Conservation (phyloP, 78 protist species). For the Planoprotostelium fungivorum region DNA sequence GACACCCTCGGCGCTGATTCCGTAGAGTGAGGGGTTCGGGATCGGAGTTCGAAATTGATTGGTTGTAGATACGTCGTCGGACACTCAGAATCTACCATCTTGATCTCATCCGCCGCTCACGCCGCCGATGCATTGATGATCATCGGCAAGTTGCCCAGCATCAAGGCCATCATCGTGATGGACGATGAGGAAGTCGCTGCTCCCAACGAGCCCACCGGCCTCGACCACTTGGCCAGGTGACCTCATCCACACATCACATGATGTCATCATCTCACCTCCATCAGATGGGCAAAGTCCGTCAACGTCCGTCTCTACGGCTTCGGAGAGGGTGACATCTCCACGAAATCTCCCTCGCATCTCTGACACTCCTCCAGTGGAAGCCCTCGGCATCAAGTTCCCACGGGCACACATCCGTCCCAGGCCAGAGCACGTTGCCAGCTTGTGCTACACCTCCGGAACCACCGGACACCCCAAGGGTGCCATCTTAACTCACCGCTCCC, state of each 20-base stretch:
- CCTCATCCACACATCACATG: not conserved
- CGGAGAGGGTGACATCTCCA: not conserved
- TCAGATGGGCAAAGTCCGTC: not conserved
- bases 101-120: not conserved
- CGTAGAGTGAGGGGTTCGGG: conserved; percentile 7
- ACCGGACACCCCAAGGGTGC: conserved; percentile 80
- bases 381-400: not conserved
- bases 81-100: conserved; percentile 40
- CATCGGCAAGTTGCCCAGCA: not conserved
- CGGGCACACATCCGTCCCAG: conserved; percentile 6
- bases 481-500: conserved; percentile 22
- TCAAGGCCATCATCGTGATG: not conserved
- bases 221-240: not conserved
- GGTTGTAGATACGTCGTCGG: conserved; percentile 29
- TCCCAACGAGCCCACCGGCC: not conserved
- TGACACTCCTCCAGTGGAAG: not conserved
- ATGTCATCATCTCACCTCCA: too few relatives aligned
- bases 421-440: conserved; percentile 55
- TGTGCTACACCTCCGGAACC: conserved; percentile 94
- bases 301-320: not conserved
- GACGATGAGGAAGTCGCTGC: not conserved
- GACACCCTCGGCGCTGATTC: conserved; percentile 64
- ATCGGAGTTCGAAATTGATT: not conserved
- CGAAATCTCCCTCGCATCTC: not conserved
- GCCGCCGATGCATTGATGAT: not conserved